A percentile compares a stretch with the other conserved stretches of the same genome.
Evolutionary conservation across 306 rosid genomes (phyloP).

Genomic region (Trifolium dubium): DNA sequence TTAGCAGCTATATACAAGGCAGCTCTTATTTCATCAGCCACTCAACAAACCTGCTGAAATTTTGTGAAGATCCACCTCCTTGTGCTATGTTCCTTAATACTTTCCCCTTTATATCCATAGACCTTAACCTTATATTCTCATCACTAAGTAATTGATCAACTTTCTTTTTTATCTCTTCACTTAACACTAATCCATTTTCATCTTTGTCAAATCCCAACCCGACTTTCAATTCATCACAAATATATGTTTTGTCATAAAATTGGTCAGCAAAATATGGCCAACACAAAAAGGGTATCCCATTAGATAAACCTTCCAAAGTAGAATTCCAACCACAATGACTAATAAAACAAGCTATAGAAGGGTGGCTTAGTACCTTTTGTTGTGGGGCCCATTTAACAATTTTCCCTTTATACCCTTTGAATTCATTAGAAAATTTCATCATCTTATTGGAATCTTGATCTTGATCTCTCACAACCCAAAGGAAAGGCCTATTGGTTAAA

Average conservation of each 20-base stretch:
- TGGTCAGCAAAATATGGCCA: constrained; percentile 60
- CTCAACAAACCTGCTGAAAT: constrained; percentile 39
- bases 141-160: constrained; percentile 45
- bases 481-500: constrained; percentile 42
- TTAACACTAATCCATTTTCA: constrained; percentile 42
- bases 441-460: background rate
- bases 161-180: constrained; percentile 45
- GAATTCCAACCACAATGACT: constrained; percentile 70
- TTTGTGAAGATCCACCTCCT: constrained; percentile 42
- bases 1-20: constrained; percentile 36
- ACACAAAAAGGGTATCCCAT: constrained; percentile 57
- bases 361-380: constrained; percentile 46
- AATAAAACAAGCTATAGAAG: constrained; percentile 51
- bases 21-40: constrained; percentile 46
- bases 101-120: constrained; percentile 25
- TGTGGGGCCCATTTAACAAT: constrained; percentile 57
- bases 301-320: constrained; percentile 49
- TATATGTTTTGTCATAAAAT: constrained; percentile 26
- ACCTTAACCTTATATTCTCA: constrained; percentile 39
- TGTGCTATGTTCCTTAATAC: background rate
- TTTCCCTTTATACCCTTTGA: constrained; percentile 38
- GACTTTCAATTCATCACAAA: constrained; percentile 58
- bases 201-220: constrained; percentile 47
- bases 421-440: constrained; percentile 21
- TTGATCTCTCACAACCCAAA: constrained; percentile 53